phyloP scores from a whole-genome alignment of 495 filamentous ascomycete species.

The Penicillium antarcticum region DNA sequence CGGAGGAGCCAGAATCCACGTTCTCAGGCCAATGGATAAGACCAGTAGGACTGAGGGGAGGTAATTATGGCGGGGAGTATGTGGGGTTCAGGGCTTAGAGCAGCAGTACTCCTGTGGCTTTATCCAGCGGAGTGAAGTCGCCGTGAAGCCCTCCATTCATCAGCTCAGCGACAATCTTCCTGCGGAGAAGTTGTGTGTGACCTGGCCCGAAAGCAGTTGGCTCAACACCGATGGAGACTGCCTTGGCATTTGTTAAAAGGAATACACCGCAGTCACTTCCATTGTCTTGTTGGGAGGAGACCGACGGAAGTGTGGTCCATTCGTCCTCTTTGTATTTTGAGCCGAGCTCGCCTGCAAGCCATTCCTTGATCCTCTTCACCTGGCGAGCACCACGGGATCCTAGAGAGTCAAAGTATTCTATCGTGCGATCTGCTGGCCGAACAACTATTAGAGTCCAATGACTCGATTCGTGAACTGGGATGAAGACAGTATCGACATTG shows the following conservation, averaged over 20 bases:
- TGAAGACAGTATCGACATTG: slow-evolving; percentile 56
- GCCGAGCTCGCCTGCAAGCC: slow-evolving; percentile 59
- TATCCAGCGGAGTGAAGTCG: slow-evolving; percentile 33
- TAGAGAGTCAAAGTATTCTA: slow-evolving; percentile 77
- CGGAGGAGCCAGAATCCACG: background rate
- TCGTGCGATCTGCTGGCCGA: slow-evolving; percentile 55
- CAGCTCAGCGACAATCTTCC: slow-evolving; percentile 65
- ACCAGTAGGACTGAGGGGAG: background rate
- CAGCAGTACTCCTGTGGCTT: slow-evolving; percentile 11
- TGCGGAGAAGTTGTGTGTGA: slow-evolving; percentile 57
- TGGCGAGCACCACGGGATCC: slow-evolving; percentile 32
- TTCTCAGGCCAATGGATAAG: background rate
- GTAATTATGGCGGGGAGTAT: background rate
- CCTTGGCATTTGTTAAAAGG: slow-evolving; percentile 69
- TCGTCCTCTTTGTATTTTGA: slow-evolving; percentile 53
- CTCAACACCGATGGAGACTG: slow-evolving; percentile 60
- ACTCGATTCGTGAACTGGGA: slow-evolving; percentile 50
- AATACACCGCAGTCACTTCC: slow-evolving; percentile 81
- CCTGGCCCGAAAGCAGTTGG: slow-evolving; percentile 54
- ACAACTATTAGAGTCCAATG: slow-evolving; percentile 70
- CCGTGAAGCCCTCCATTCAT: slow-evolving; percentile 62
- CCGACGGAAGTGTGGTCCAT: slow-evolving; percentile 53
- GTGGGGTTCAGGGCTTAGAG: slow-evolving; percentile 15
- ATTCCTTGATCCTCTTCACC: slow-evolving; percentile 44
- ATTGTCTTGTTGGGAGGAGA: slow-evolving; percentile 61